These are phyloP conservation scores for Papiliotrema laurentii DNA, from an alignment of 1,284 basidiomycete genomes.

Conservation along the genomic window DNA sequence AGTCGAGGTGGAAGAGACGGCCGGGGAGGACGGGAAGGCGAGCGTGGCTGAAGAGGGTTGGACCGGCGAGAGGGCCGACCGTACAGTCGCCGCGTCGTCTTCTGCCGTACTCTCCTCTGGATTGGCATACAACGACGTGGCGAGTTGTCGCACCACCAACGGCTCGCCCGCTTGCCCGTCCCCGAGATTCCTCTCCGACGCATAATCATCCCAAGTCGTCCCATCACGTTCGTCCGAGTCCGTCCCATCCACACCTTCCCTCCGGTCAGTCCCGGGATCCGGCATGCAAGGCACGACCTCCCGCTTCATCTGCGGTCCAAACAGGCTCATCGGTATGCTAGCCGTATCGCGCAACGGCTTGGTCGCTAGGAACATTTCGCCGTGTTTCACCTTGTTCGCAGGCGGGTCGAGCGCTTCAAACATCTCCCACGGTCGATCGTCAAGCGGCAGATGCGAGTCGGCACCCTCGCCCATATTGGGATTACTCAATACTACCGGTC, in stretches of 20 bases:
- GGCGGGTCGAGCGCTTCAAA: conserved; percentile 34
- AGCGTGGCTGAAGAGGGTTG: not conserved
- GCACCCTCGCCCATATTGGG: not conserved
- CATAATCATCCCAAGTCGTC: conserved; percentile 22
- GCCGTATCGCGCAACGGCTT: conserved; percentile 30
- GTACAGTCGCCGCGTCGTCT: not conserved
- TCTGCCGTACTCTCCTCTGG: conserved; percentile 3
- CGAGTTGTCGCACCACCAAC: conserved; percentile 20
- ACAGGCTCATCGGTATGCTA: conserved; percentile 35
- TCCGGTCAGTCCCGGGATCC: not conserved
- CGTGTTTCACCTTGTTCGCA: conserved; percentile 12
- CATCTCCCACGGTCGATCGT: conserved; percentile 46
- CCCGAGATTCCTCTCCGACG: conserved; percentile 37
- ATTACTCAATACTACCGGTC: conserved; percentile 25
- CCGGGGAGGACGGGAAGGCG: not conserved
- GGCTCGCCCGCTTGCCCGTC: conserved; percentile 40
- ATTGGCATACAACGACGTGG: conserved; percentile 23
- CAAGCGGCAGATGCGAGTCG: conserved; percentile 23
- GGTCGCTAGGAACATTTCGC: conserved; percentile 28
- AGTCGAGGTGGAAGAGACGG: conserved; percentile 2
- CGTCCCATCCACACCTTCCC: conserved; percentile 1
- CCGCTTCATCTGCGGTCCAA: conserved; percentile 33
- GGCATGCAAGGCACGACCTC: conserved; percentile 24
- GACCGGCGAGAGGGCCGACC: not conserved
- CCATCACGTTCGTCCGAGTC: not conserved